Conservation (phyloP, 2,329 filamentous ascomycete genomes). For the Trichoderma arundinaceum region DNA sequence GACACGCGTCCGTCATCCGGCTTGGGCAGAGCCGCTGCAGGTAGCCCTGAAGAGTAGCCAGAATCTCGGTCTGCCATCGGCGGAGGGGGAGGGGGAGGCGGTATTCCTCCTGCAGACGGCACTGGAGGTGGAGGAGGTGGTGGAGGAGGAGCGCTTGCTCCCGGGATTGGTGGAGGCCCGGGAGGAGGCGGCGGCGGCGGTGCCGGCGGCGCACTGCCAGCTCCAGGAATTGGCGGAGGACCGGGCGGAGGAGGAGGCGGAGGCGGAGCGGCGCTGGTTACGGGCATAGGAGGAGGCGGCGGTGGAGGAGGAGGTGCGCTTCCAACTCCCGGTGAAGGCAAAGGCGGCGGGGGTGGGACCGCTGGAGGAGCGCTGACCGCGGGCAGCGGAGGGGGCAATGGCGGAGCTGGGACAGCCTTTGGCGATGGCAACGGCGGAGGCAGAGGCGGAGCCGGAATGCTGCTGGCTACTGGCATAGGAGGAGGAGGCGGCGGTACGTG, state of each 20-base stretch:
- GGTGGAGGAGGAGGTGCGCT: constrained; percentile 33
- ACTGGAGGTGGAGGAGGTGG: constrained; percentile 49
- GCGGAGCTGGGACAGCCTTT: constrained; percentile 37
- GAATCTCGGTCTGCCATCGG: constrained; percentile 64
- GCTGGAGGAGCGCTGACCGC: constrained; percentile 42
- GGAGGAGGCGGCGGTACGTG: constrained; percentile 41
- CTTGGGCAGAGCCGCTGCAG: constrained; percentile 51
- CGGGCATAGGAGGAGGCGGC: constrained; percentile 30
- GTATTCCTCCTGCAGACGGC: constrained; percentile 42
- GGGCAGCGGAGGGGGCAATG: constrained; percentile 51
- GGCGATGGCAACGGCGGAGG: constrained; percentile 50
- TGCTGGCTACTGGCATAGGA: constrained; percentile 42
- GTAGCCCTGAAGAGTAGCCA: constrained; percentile 61
- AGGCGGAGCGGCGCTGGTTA: constrained; percentile 30
- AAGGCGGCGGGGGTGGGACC: constrained; percentile 46
- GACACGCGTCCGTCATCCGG: constrained; percentile 60
- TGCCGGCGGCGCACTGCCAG: constrained; percentile 50
- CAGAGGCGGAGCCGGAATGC: constrained; percentile 53
- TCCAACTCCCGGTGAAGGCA: constrained; percentile 40
- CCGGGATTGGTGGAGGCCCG: constrained; percentile 54
- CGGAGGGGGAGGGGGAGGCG: constrained; percentile 48
- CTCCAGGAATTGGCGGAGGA: constrained; percentile 35
- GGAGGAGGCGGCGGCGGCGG: constrained; percentile 46
- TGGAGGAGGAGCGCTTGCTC: constrained; percentile 41
- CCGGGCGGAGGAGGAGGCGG: constrained; percentile 32